phyloP scores from a whole-genome alignment of 345 rosid species.

The Eucalyptus decipiens region DNA sequence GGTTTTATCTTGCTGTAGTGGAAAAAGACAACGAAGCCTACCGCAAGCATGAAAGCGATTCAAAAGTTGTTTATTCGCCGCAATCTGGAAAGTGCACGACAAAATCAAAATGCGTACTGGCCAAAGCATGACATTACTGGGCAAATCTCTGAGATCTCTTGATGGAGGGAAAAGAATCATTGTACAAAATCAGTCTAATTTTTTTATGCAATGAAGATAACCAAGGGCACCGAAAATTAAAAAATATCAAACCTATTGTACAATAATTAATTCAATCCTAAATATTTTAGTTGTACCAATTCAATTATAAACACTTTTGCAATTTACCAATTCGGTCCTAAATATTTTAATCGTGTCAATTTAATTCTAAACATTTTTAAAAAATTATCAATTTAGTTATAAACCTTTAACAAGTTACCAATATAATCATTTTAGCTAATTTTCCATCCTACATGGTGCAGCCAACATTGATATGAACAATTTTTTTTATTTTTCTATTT shows the following conservation, averaged over 20 bases:
- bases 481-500: too few species aligned
- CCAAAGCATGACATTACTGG: neutral
- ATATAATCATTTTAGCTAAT: too few species aligned
- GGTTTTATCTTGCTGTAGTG: neutral
- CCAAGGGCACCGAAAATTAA: neutral
- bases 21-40: neutral
- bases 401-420: too few species aligned
- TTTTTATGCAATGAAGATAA: neutral
- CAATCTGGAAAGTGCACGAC: neutral
- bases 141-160: neutral
- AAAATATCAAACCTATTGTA: too few species aligned
- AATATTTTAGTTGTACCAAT: too few species aligned
- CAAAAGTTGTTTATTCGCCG: neutral
- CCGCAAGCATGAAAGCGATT: neutral
- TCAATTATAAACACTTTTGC: too few species aligned
- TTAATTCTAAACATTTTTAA: too few species aligned
- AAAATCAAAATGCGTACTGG: neutral
- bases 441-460: accelerated
- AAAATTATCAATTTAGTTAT: too few species aligned
- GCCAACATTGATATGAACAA: too few species aligned
- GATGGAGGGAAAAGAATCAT: neutral
- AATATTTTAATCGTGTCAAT: too few species aligned
- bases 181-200: neutral
- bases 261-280: too few species aligned
- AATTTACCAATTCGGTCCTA: too few species aligned